Percentiles rank a stretch among this genome's conserved stretches.
Conservation (phyloP, 306 rosid species). For the Inga leiocalycina region DNA sequence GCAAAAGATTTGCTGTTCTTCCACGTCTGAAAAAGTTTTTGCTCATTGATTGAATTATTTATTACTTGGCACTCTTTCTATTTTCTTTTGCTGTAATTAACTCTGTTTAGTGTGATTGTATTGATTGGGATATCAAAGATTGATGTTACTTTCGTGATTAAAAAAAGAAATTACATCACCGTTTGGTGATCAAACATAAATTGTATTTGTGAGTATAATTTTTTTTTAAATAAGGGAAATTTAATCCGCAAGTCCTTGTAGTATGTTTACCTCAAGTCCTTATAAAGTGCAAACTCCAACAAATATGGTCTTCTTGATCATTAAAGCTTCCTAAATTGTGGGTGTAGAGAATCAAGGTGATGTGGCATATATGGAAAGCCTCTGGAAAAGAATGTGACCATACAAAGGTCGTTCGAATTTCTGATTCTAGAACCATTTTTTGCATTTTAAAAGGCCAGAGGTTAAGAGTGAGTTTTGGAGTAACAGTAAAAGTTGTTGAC, state of each 20-base stretch:
- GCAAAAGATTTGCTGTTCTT: constrained; percentile 52
- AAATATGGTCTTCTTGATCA: not conserved
- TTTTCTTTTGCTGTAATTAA: constrained; percentile 1
- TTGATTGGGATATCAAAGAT: not conserved
- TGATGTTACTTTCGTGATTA: not conserved
- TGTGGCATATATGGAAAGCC: not conserved
- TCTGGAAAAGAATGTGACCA: not conserved
- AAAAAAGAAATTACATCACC: not conserved
- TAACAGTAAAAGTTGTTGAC: fast-evolving
- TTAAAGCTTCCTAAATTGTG: not conserved
- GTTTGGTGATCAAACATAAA: not conserved
- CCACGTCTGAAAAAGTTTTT: not conserved
- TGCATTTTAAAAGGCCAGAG: not conserved
- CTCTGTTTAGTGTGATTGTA: not conserved
- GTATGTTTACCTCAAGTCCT: not conserved
- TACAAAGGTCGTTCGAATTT: not conserved
- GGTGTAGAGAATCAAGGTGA: not conserved
- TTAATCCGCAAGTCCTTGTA: not conserved
- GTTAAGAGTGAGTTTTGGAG: not conserved
- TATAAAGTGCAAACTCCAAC: not conserved
- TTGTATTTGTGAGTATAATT: not conserved
- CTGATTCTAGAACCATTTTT: not conserved
- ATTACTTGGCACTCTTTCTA: not conserved
- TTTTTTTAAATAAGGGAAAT: not conserved
- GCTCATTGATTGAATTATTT: not conserved